These are phyloP conservation scores for Verticillium klebahnii DNA, from an alignment of 2,329 filamentous ascomycete species.

Conservation along the genomic window DNA sequence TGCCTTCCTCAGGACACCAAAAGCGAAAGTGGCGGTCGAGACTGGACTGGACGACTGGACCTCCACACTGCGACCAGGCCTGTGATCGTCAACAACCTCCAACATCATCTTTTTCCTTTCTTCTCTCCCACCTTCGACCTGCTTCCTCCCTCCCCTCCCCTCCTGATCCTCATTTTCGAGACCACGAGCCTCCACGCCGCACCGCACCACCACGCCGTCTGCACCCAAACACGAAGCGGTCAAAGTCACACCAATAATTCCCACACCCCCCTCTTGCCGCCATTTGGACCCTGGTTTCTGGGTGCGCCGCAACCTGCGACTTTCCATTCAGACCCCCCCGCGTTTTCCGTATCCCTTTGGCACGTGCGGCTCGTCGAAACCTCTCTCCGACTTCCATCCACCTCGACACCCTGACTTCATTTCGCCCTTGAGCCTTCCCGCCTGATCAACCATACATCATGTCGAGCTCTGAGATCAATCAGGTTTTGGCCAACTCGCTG, in stretches of 20 bases:
- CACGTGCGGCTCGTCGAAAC: neutral
- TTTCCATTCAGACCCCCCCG: neutral
- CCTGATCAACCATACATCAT: conserved; percentile 40
- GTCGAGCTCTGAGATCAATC: conserved; percentile 87
- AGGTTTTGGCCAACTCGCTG: conserved; percentile 95
- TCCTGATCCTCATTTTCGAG: neutral
- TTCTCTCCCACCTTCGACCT: neutral
- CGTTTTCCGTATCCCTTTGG: neutral
- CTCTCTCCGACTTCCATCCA: neutral
- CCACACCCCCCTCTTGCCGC: neutral
- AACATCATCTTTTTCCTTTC: neutral
- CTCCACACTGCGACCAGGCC: neutral
- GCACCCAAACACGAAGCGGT: neutral
- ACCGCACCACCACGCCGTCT: neutral
- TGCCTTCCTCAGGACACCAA: neutral
- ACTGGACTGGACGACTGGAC: neutral
- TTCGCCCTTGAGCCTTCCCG: conserved; percentile 5
- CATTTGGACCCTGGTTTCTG: neutral
- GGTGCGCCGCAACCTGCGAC: neutral
- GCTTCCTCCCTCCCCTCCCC: neutral
- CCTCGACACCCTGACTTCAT: conserved; percentile 3
- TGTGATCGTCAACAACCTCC: neutral
- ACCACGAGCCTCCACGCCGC: neutral
- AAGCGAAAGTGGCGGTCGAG: neutral
- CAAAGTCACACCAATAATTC: neutral